A percentile compares a stretch with the other conserved stretches of the same genome.
phyloP scores from a whole-genome alignment of 129 eudicot genomes.

The Saposhnikovia divaricata region DNA sequence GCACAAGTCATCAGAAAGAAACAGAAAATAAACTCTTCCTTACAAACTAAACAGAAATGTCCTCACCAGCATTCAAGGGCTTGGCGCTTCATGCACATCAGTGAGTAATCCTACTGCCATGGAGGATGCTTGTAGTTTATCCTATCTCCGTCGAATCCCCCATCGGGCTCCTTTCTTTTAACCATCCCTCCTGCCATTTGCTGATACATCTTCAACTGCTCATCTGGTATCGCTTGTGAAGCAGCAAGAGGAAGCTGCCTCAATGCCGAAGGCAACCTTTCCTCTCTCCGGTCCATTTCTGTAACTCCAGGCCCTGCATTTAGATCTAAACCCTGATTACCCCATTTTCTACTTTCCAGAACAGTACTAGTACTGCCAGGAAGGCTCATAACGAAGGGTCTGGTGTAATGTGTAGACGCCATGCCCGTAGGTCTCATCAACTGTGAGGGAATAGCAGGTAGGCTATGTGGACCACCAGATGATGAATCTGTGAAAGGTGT shows the following conservation, averaged over 20 bases:
- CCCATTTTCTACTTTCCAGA: slow-evolving; percentile 64
- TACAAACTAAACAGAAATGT: not conserved
- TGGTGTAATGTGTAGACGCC: slow-evolving; percentile 47
- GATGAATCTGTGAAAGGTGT: slow-evolving; percentile 51
- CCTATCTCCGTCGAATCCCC: slow-evolving; percentile 64
- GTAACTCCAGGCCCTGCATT: slow-evolving; percentile 67
- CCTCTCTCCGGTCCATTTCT: slow-evolving; percentile 45
- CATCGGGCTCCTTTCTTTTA: slow-evolving; percentile 85
- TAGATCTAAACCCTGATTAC: slow-evolving; percentile 65
- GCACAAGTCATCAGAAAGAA: not conserved
- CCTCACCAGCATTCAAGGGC: slow-evolving; percentile 3
- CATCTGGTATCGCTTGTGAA: slow-evolving; percentile 46
- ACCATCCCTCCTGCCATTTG: slow-evolving; percentile 37
- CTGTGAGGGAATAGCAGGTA: slow-evolving; percentile 48
- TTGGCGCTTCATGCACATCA: not conserved
- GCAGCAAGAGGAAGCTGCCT: slow-evolving; percentile 49
- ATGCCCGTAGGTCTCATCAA: slow-evolving; percentile 42
- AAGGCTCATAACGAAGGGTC: slow-evolving; percentile 50
- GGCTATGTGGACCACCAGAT: slow-evolving; percentile 52
- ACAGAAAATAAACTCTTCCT: not conserved
- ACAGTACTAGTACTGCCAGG: slow-evolving; percentile 50
- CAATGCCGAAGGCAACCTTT: slow-evolving; percentile 28
- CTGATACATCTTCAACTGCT: slow-evolving; percentile 42
- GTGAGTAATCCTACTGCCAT: slow-evolving; percentile 43
- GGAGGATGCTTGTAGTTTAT: slow-evolving; percentile 60